A percentile compares a stretch with the other conserved stretches of the same genome.
Conservation (phyloP, 208 protist species). For the Herpetomonas samuelpessoai region DNA sequence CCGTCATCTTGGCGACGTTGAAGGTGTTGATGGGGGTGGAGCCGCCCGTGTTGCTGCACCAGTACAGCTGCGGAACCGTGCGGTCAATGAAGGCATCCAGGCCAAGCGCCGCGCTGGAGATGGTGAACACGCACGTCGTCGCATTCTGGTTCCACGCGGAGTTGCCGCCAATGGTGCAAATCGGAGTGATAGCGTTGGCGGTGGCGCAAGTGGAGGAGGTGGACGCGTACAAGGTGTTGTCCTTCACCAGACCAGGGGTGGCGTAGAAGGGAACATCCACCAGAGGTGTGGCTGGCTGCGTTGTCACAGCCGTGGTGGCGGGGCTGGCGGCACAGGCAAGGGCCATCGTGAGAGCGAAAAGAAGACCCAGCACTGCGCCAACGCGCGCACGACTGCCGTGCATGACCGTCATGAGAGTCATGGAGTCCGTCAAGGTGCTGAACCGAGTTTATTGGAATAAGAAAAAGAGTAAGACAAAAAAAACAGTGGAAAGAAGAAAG, state of each 20-base stretch:
- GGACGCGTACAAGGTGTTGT: conserved; percentile 43
- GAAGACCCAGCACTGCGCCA: too few relatives aligned
- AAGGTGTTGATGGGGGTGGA: conserved; percentile 17
- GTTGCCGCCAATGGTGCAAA: conserved; percentile 32
- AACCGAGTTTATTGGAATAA: conserved; percentile 3
- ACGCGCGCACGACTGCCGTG: too few relatives aligned
- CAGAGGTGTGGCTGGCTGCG: conserved; percentile 31
- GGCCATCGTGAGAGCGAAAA: not conserved
- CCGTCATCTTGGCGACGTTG: conserved; percentile 27
- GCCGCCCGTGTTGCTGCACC: conserved; percentile 40
- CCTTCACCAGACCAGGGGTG: conserved; percentile 13
- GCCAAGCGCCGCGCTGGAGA: conserved; percentile 20
- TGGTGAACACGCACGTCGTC: conserved; percentile 45
- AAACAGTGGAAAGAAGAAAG: conserved; percentile 3
- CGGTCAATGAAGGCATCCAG: conserved; percentile 19
- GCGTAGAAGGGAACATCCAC: conserved; percentile 56
- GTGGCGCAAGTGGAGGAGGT: conserved; percentile 16
- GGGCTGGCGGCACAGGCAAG: not conserved
- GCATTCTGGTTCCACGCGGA: conserved; percentile 21
- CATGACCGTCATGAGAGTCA: not conserved
- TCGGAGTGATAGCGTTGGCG: conserved; percentile 8
- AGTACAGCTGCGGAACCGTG: conserved; percentile 38
- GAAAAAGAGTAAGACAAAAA: conserved; percentile 15
- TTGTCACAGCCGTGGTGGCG: conserved; percentile 18
- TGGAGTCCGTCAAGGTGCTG: not conserved